phyloP scores from a whole-genome alignment of 495 filamentous ascomycete species.

The Chaetomium fimeti region DNA sequence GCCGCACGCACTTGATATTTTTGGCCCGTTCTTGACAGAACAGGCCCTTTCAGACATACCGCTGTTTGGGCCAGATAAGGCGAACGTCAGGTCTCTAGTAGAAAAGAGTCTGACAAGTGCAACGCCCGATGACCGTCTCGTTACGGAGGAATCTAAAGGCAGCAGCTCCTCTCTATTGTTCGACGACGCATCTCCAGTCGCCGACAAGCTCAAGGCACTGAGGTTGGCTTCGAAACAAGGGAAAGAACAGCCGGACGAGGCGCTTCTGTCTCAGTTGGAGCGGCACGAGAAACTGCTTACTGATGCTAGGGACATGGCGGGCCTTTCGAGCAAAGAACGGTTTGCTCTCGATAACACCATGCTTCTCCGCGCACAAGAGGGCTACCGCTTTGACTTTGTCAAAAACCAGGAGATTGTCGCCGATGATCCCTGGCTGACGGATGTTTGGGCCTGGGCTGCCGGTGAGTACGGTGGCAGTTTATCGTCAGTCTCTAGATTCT shows the following conservation, averaged over 20 bases:
- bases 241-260: slow-evolving; percentile 3
- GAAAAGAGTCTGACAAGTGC: slow-evolving; percentile 33
- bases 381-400: slow-evolving; percentile 73
- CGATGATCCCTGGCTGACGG: slow-evolving; percentile 72
- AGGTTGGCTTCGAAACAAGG: slow-evolving; percentile 34
- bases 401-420: slow-evolving; percentile 65
- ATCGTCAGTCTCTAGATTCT: neutral
- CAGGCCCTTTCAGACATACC: slow-evolving; percentile 42
- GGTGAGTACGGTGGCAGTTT: slow-evolving; percentile 45
- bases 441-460: slow-evolving; percentile 74
- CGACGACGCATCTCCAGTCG: slow-evolving; percentile 33
- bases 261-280: slow-evolving; percentile 40
- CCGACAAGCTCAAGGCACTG: slow-evolving; percentile 43
- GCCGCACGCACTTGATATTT: slow-evolving; percentile 40
- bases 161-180: slow-evolving; percentile 32
- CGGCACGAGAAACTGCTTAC: slow-evolving; percentile 48
- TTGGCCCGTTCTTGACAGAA: slow-evolving; percentile 47
- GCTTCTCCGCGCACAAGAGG: slow-evolving; percentile 59
- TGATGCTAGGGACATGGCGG: slow-evolving; percentile 45
- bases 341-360: slow-evolving; percentile 45
- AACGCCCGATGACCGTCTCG: slow-evolving; percentile 29
- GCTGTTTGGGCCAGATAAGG: slow-evolving; percentile 46
- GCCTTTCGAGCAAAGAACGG: slow-evolving; percentile 41
- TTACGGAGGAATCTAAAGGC: slow-evolving; percentile 31
- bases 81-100: slow-evolving; percentile 34